A percentile compares a stretch with the other conserved stretches of the same genome.
Conservation (phyloP, 2,329 filamentous ascomycete species). For the Pestalotiopsis sp. region DNA sequence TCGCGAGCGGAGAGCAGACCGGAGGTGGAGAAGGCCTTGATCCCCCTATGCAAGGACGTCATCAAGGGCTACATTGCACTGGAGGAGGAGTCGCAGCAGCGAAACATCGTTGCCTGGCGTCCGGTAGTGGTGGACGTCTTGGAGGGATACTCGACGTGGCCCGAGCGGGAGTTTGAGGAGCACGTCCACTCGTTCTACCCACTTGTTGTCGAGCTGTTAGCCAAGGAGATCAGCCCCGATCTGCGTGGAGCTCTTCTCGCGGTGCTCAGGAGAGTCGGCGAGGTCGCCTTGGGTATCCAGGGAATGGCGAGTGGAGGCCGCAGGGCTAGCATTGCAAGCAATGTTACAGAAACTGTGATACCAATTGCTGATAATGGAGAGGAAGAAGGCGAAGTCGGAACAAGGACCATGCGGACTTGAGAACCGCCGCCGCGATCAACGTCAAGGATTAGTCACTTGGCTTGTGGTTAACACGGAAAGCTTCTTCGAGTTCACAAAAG, state of each 20-base stretch:
- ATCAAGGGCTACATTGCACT: constrained; percentile 82
- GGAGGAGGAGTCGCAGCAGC: constrained; percentile 94
- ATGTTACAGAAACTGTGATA: constrained; percentile 17
- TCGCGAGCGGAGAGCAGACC: constrained; percentile 78
- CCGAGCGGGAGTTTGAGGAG: constrained; percentile 74
- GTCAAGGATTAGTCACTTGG: not conserved
- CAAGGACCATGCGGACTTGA: constrained; percentile 3
- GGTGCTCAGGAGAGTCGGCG: constrained; percentile 80
- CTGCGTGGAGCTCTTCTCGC: constrained; percentile 77
- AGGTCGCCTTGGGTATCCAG: constrained; percentile 66
- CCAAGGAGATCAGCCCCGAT: constrained; percentile 79
- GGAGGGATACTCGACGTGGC: constrained; percentile 88
- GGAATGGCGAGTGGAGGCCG: constrained; percentile 43
- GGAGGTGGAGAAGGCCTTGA: constrained; percentile 88
- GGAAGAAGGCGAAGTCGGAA: constrained; percentile 19
- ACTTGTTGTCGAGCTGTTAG: constrained; percentile 78
- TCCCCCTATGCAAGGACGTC: constrained; percentile 95
- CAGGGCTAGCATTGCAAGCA: constrained; percentile 44
- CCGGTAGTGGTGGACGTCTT: constrained; percentile 97
- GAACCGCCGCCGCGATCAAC: not conserved
- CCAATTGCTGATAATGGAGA: constrained; percentile 1
- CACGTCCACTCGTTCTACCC: constrained; percentile 87
- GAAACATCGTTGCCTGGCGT: constrained; percentile 96
- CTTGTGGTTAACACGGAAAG: not conserved
- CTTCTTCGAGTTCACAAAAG: not conserved